These are phyloP conservation scores for Isoetes taiwanensis DNA, from an alignment of 75 land plant species.

Conservation along the genomic window DNA sequence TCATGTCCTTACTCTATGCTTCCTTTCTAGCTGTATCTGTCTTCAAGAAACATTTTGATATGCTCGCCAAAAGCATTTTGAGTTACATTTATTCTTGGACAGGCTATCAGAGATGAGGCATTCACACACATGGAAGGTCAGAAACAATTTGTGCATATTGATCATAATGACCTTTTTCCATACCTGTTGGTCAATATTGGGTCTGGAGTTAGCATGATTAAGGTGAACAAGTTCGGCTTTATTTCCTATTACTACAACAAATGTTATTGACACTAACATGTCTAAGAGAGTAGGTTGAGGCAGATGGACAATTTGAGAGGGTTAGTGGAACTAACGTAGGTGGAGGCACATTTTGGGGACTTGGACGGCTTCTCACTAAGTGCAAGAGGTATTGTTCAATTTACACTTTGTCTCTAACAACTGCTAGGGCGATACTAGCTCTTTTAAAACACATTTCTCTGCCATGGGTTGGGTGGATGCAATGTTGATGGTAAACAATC, in stretches of 20 bases:
- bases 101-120: constrained; percentile 87
- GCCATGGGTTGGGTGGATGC: too few species aligned
- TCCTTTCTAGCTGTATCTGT: not conserved
- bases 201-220: constrained; percentile 96
- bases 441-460: too few species aligned
- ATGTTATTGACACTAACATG: too few species aligned
- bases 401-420: too few species aligned
- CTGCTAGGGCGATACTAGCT: too few species aligned
- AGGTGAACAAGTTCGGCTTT: constrained; percentile 30
- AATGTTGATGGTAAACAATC: too few species aligned
- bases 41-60: not conserved
- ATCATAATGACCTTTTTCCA: constrained; percentile 83
- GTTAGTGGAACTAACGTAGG: constrained; percentile 98
- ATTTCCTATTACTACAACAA: not conserved
- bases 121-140: constrained; percentile 89
- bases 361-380: constrained; percentile 76
- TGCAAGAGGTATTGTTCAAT: constrained; percentile 54
- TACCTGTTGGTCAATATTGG: constrained; percentile 95
- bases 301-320: constrained; percentile 75
- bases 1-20: not conserved
- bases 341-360: constrained; percentile 96
- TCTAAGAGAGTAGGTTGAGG: too few species aligned
- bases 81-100: not conserved
- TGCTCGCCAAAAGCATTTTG: not conserved
- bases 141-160: constrained; percentile 88